Evolutionary conservation across 352 stramenopile species (phyloP).

Genomic region (Globisporangium parvum): DNA sequence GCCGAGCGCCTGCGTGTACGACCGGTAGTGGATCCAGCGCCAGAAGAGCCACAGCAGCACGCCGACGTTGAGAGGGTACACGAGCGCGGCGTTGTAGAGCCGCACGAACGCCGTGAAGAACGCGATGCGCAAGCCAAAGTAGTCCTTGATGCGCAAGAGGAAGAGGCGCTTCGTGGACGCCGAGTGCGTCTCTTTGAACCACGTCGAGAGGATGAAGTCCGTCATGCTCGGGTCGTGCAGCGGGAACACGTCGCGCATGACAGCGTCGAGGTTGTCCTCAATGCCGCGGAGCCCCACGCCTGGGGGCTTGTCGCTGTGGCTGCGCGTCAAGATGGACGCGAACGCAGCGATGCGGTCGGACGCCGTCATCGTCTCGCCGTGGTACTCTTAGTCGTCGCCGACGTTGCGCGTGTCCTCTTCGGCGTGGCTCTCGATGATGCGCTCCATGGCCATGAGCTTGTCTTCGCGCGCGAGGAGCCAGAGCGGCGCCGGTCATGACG

Average conservation of each 20-base stretch:
- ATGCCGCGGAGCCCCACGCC: conserved; percentile 41
- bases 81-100: conserved; percentile 48
- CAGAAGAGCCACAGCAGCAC: conserved; percentile 45
- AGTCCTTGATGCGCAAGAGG: conserved; percentile 51
- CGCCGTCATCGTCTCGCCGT: conserved; percentile 49
- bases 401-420: conserved; percentile 40
- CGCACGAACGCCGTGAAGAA: conserved; percentile 58
- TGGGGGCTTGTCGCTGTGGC: conserved; percentile 34
- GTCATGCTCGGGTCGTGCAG: conserved; percentile 56
- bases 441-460: conserved; percentile 60
- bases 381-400: conserved; percentile 50
- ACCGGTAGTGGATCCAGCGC: conserved; percentile 50
- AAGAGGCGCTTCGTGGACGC: conserved; percentile 38
- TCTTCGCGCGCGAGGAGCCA: conserved; percentile 54
- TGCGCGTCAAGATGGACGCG: conserved; percentile 45
- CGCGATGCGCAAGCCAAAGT: conserved; percentile 52
- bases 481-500: conserved; percentile 39
- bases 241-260: conserved; percentile 53
- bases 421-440: conserved; percentile 50
- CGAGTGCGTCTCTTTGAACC: conserved; percentile 40
- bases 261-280: conserved; percentile 38
- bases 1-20: conserved; percentile 43
- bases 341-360: conserved; percentile 43
- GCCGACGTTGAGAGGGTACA: conserved; percentile 39
- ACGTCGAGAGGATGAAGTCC: conserved; percentile 55